These are phyloP conservation scores for Leishmania braziliensis DNA, from an alignment of 208 protist species.

Conservation along the genomic window DNA sequence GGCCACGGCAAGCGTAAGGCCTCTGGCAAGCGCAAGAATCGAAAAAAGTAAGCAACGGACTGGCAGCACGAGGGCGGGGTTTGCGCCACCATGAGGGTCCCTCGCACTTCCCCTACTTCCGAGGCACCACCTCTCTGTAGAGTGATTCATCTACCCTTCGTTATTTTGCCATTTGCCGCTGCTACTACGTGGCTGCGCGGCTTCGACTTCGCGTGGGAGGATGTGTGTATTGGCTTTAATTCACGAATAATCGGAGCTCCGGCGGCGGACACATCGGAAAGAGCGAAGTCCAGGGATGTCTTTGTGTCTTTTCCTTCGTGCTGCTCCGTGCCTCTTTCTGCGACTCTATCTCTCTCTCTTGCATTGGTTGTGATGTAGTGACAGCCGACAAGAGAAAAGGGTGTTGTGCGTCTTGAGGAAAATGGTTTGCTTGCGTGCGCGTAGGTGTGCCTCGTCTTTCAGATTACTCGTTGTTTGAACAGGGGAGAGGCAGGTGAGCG, in stretches of 20 bases:
- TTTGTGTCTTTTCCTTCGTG: too few relatives aligned
- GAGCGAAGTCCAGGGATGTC: neutral
- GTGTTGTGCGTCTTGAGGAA: neutral
- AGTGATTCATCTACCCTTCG: neutral
- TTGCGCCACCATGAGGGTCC: neutral
- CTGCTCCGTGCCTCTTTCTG: neutral
- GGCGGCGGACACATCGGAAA: neutral
- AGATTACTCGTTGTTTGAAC: neutral
- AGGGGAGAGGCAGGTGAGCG: neutral
- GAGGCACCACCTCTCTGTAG: neutral
- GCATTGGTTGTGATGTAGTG: neutral
- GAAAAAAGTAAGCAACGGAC: conserved; percentile 44
- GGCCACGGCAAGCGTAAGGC: conserved; percentile 89
- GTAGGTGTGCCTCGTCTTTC: neutral
- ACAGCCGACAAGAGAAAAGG: neutral
- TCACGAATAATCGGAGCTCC: neutral
- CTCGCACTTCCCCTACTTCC: neutral
- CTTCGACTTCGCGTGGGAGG: neutral
- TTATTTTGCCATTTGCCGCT: neutral
- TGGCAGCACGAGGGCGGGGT: neutral
- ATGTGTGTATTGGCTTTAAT: neutral
- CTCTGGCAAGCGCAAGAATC: conserved; percentile 85
- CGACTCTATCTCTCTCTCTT: neutral
- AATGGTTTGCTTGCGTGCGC: neutral
- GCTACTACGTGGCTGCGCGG: neutral